Conservation (phyloP, 345 rosid genomes). For the Passiflora organensis region DNA sequence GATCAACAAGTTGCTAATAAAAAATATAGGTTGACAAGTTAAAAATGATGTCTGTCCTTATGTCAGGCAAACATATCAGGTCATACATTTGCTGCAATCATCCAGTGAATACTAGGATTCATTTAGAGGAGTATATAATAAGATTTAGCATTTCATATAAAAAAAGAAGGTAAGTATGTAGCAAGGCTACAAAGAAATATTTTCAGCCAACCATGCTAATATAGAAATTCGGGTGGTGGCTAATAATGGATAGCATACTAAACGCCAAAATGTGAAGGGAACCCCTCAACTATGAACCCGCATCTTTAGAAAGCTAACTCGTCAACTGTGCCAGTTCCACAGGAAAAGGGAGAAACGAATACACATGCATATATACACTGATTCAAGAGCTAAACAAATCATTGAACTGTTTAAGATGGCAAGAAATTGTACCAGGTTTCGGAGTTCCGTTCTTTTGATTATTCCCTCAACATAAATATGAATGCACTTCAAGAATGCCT, state of each 20-base stretch:
- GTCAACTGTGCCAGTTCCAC: too few relatives aligned
- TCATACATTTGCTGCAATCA: too few relatives aligned
- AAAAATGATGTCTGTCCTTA: too few relatives aligned
- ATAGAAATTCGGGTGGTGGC: neutral
- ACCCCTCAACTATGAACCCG: too few relatives aligned
- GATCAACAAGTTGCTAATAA: neutral
- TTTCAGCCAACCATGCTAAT: neutral
- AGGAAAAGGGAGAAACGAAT: neutral
- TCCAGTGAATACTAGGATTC: too few relatives aligned
- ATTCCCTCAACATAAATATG: conserved; percentile 85
- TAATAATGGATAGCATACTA: too few relatives aligned
- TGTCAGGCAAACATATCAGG: too few relatives aligned
- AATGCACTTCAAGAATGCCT: conserved; percentile 90
- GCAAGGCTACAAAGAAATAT: neutral
- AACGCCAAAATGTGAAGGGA: too few relatives aligned
- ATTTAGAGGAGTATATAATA: neutral
- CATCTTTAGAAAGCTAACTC: too few relatives aligned
- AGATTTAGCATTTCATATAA: neutral
- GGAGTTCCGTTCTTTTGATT: conserved; percentile 68
- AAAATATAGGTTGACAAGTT: too few relatives aligned
- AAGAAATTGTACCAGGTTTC: conserved; percentile 56
- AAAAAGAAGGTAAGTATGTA: neutral
- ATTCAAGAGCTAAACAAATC: neutral
- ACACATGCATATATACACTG: neutral
- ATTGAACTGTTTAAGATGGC: conserved; percentile 11